A percentile compares a stretch with the other conserved stretches of the same genome.
phyloP scores from a whole-genome alignment of 2,329 filamentous ascomycete species.

The Diplodia scrobiculata region DNA sequence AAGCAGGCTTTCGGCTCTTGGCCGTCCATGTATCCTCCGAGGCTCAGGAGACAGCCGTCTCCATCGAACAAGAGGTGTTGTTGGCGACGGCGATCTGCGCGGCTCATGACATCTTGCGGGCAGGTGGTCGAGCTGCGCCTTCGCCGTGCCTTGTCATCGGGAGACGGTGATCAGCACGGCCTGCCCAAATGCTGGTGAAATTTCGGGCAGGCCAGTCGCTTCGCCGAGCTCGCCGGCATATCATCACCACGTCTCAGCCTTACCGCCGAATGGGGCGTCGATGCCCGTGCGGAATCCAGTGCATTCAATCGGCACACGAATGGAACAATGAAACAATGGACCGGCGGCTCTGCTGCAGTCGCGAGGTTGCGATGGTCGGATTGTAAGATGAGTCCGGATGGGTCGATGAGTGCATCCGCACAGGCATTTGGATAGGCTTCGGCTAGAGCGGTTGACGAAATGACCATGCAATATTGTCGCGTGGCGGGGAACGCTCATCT shows the following conservation, averaged over 20 bases:
- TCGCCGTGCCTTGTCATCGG: conserved; percentile 17
- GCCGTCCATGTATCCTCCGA: not conserved
- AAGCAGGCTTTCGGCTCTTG: not conserved
- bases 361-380: not conserved
- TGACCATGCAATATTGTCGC: not conserved
- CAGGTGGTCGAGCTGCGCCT: conserved; percentile 16
- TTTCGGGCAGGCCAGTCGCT: conserved; percentile 15
- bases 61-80: conserved; percentile 9
- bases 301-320: not conserved
- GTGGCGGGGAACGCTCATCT: conserved; percentile 13
- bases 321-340: not conserved
- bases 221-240: conserved; percentile 9
- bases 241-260: conserved; percentile 20
- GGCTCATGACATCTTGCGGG: not conserved
- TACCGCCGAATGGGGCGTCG: not conserved
- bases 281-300: not conserved
- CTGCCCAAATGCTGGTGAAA: conserved; percentile 6
- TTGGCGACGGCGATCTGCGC: conserved; percentile 11
- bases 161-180: conserved; percentile 8
- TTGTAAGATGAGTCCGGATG: not conserved
- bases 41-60: conserved; percentile 14
- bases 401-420: not conserved
- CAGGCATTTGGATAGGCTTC: not conserved
- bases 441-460: conserved; percentile 3
- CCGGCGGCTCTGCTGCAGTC: not conserved